phyloP scores from a whole-genome alignment of 345 rosid species.

The Brassica juncea region DNA sequence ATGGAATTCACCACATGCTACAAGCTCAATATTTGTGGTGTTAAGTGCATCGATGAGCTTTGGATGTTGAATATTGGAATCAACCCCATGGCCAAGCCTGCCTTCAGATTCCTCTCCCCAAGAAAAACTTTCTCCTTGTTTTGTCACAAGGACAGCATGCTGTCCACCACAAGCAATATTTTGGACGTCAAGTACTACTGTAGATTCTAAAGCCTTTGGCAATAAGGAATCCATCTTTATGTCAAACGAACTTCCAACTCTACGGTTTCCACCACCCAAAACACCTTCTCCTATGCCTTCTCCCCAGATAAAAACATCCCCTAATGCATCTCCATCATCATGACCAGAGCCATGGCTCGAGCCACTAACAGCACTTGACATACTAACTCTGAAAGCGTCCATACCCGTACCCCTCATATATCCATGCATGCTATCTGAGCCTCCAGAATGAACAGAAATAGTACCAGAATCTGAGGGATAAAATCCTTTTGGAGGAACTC shows the following conservation, averaged over 20 bases:
- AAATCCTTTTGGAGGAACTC: constrained; percentile 84
- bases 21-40: constrained; percentile 52
- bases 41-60: constrained; percentile 55
- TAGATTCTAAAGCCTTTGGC: constrained; percentile 57
- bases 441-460: constrained; percentile 90
- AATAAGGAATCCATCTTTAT: constrained; percentile 45
- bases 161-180: constrained; percentile 56
- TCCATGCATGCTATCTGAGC: constrained; percentile 88
- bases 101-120: constrained; percentile 72
- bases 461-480: constrained; percentile 84
- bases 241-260: constrained; percentile 38
- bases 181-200: constrained; percentile 50
- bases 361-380: constrained; percentile 78
- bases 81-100: constrained; percentile 73
- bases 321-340: constrained; percentile 53
- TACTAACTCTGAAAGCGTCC: constrained; percentile 95
- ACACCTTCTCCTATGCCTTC: constrained; percentile 50
- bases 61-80: constrained; percentile 60
- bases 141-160: constrained; percentile 57
- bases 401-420: constrained; percentile 68
- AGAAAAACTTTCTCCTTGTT: constrained; percentile 54
- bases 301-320: constrained; percentile 62
- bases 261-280: constrained; percentile 43
- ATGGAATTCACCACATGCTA: constrained; percentile 73
- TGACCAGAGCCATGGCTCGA: constrained; percentile 54